Evolutionary conservation across 257 asterid species (phyloP), one percentile per base, ranked within the genome.

Genomic region (Petunia secreta): DNA sequence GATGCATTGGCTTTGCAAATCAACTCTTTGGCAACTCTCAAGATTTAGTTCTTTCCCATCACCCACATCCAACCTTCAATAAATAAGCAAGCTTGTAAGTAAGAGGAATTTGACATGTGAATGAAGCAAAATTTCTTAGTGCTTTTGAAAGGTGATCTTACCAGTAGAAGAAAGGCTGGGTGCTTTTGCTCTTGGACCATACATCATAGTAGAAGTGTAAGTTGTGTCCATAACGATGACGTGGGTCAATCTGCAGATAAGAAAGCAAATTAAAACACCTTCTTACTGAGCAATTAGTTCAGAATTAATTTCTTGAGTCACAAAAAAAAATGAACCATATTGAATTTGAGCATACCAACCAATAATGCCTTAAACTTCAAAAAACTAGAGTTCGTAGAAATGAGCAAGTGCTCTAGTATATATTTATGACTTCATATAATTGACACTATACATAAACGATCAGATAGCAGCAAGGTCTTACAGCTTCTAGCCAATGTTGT

Each of bases 401-500:
- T 34, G 25, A 10, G 14, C 7, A 69, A 69, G 57, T 44, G 6
- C 9, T 34, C 41, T 69, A 4, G 40, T 44, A 10, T 16, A 69
- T 8, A 5, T 16, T 16, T 16, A 9, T 8, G 38, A 68, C 75
- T 43, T 68, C 76, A 68, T 44, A 44, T 7, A 6, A 66, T 7
- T 2, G 3, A 41, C 25, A 25, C 25, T 66, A 66, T 25, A 46
- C 41, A 9, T 44, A 38, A 36, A 43, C 10, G 3, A 48, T 78
- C n/a, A 43, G 60, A 46, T 55, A 55, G 52, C 36, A 58, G 46
- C 38, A 36, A 83, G 74, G 60, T 66, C 88, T 84, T 88, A 92
- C 95, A 73, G 93, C 97, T 87, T 91, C 97, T 59, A 92, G 91
- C 97, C 97, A 92, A 83, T 92, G 97, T 79, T 88, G 97, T 74